phyloP scores from a whole-genome alignment of 2,329 filamentous ascomycete genomes.

The Raffaelea deltoideospora region DNA sequence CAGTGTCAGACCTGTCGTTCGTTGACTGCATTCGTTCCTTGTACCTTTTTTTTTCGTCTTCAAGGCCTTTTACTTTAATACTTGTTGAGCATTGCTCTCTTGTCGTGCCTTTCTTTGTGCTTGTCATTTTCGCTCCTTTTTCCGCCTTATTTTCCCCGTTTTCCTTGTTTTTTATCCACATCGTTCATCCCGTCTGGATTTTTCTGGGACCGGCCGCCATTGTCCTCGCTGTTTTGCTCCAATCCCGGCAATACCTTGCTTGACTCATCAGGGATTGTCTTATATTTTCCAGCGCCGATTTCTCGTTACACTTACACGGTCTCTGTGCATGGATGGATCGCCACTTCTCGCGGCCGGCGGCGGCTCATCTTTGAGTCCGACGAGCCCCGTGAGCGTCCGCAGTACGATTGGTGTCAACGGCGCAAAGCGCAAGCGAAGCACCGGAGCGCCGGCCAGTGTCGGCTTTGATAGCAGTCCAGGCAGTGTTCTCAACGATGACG shows the following conservation, averaged over 20 bases:
- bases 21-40: not conserved
- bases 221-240: not conserved
- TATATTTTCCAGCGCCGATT: not conserved
- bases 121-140: not conserved
- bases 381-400: conserved; percentile 38
- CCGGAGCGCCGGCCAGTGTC: conserved; percentile 13
- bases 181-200: not conserved
- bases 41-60: not conserved
- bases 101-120: not conserved
- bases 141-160: not conserved
- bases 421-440: conserved; percentile 46
- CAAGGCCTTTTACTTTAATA: not conserved
- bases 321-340: conserved; percentile 20
- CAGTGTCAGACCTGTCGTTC: not conserved
- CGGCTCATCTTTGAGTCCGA: conserved; percentile 28
- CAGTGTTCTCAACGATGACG: conserved; percentile 42
- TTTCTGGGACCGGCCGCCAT: not conserved
- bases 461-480: conserved; percentile 45
- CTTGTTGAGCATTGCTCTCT: not conserved
- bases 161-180: not conserved
- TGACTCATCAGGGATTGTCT: not conserved
- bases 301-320: too few species aligned
- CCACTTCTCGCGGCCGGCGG: conserved; percentile 17
- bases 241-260: not conserved
- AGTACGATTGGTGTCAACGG: conserved; percentile 28